Evolutionary conservation across 805 yeast genomes (phyloP).

Genomic region (Kazachstania kunashirensis): DNA sequence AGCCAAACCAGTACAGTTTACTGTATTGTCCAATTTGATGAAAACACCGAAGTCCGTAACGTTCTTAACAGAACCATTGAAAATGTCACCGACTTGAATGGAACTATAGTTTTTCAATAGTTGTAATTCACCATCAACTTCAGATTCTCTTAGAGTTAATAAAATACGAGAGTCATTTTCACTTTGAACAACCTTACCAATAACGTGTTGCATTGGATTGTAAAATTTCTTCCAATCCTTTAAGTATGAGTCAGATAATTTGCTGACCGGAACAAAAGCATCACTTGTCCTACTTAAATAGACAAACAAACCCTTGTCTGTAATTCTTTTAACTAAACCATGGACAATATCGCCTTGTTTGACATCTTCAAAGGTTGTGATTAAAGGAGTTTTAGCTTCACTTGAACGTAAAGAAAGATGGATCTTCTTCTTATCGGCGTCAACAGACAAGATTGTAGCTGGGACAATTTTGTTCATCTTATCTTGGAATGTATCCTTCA

Average conservation of each 20-base stretch:
- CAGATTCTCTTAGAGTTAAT: slow-evolving; percentile 73
- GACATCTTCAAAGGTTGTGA: slow-evolving; percentile 44
- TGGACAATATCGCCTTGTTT: slow-evolving; percentile 62
- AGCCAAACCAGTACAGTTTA: slow-evolving; percentile 74
- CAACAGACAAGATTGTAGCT: slow-evolving; percentile 41
- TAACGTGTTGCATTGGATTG: slow-evolving; percentile 59
- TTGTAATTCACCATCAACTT: slow-evolving; percentile 59
- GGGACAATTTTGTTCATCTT: slow-evolving; percentile 41
- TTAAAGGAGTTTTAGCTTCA: slow-evolving; percentile 40
- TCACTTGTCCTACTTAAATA: slow-evolving; percentile 58
- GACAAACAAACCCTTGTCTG: slow-evolving; percentile 70
- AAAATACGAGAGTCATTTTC: slow-evolving; percentile 55
- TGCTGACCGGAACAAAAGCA: slow-evolving; percentile 74
- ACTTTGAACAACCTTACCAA: slow-evolving; percentile 61
- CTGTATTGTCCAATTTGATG: slow-evolving; percentile 66
- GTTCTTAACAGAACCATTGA: slow-evolving; percentile 67
- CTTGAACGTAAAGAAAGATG: slow-evolving; percentile 53
- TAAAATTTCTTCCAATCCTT: slow-evolving; percentile 82
- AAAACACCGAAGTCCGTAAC: slow-evolving; percentile 89
- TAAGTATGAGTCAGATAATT: slow-evolving; percentile 69
- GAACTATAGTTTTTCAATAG: slow-evolving; percentile 55
- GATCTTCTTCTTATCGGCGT: slow-evolving; percentile 38
- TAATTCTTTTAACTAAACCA: slow-evolving; percentile 71
- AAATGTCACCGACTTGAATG: slow-evolving; percentile 56
- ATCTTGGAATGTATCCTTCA: slow-evolving; percentile 39